A percentile compares a stretch with the other conserved stretches of the same genome.
phyloP scores from a whole-genome alignment of 768 basidiomycete species.

The Mycena belliarum region DNA sequence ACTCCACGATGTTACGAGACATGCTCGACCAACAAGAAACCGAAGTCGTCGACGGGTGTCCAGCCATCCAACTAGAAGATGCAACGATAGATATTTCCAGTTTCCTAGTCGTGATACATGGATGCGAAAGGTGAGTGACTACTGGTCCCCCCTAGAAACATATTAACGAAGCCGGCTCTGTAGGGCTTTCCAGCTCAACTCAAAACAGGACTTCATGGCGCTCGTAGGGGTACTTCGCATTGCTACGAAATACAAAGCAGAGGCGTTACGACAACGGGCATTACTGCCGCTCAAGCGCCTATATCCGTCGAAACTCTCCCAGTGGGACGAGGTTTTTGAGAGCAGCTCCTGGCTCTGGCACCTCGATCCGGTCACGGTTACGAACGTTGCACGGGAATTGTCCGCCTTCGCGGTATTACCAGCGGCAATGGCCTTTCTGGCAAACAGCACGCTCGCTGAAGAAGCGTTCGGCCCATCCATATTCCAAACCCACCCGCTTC shows the following conservation, averaged over 20 bases:
- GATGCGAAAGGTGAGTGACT: conserved; percentile 11
- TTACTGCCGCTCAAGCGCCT: conserved; percentile 10
- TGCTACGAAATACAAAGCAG: conserved; percentile 19
- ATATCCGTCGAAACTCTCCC: conserved; percentile 14
- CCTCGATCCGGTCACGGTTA: conserved; percentile 12
- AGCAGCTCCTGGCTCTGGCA: conserved; percentile 17
- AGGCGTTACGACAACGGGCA: conserved; percentile 15
- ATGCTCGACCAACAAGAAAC: conserved; percentile 21
- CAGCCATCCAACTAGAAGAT: conserved; percentile 14
- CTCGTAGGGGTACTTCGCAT: conserved; percentile 18
- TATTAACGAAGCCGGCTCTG: not conserved
- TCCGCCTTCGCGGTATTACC: conserved; percentile 11
- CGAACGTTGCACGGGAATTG: conserved; percentile 16
- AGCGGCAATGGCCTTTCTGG: conserved; percentile 17
- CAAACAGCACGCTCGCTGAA: conserved; percentile 18
- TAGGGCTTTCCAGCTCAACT: conserved; percentile 12
- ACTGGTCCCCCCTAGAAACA: not conserved
- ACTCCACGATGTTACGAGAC: conserved; percentile 26
- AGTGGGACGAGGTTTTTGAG: conserved; percentile 19
- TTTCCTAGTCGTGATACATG: conserved; percentile 16
- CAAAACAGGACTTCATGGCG: conserved; percentile 7
- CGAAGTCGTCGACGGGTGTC: conserved; percentile 13
- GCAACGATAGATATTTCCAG: conserved; percentile 4
- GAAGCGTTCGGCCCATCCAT: conserved; percentile 19
- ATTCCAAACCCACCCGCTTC: conserved; percentile 18